Evolutionary conservation across 768 basidiomycete genomes (phyloP).

Genomic region (Phlebiopsis flavidoalba): DNA sequence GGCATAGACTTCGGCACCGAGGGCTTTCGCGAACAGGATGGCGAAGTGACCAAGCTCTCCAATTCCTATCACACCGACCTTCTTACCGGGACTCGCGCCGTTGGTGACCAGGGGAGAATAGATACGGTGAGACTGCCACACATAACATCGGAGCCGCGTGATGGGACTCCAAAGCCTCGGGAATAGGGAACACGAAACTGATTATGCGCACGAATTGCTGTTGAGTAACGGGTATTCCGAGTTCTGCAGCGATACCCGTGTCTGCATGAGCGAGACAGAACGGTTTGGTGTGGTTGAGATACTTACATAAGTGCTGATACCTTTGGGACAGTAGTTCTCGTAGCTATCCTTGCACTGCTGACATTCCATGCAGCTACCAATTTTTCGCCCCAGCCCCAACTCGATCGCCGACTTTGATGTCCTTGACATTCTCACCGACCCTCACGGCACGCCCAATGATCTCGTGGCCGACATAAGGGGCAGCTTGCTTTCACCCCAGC

Average conservation of each 20-base stretch:
- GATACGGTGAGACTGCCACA: constrained; percentile 55
- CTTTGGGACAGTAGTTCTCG: constrained; percentile 51
- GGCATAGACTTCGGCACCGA: constrained; percentile 53
- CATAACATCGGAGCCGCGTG: constrained; percentile 62
- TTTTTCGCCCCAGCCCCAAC: constrained; percentile 49
- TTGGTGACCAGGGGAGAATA: constrained; percentile 55
- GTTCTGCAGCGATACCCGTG: constrained; percentile 16
- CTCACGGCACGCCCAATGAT: constrained; percentile 48
- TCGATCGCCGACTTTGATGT: constrained; percentile 52
- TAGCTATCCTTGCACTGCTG: constrained; percentile 42
- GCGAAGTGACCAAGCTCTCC: constrained; percentile 47
- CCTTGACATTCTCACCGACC: constrained; percentile 50
- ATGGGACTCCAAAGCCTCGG: constrained; percentile 43
- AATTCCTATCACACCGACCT: constrained; percentile 61
- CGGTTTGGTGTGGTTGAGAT: not conserved
- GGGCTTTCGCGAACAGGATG: constrained; percentile 43
- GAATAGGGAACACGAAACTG: constrained; percentile 55
- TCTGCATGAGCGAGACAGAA: not conserved
- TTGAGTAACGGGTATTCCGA: constrained; percentile 40
- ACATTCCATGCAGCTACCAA: constrained; percentile 46
- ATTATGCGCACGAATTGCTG: constrained; percentile 38
- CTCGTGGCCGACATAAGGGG: constrained; percentile 38
- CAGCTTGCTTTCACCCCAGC: constrained; percentile 28
- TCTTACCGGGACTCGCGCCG: constrained; percentile 53
- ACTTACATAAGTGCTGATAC: constrained; percentile 34